Base-by-base conservation (phyloP, 805 yeast genomes). In the Hanseniaspora guilliermondii region DNA sequence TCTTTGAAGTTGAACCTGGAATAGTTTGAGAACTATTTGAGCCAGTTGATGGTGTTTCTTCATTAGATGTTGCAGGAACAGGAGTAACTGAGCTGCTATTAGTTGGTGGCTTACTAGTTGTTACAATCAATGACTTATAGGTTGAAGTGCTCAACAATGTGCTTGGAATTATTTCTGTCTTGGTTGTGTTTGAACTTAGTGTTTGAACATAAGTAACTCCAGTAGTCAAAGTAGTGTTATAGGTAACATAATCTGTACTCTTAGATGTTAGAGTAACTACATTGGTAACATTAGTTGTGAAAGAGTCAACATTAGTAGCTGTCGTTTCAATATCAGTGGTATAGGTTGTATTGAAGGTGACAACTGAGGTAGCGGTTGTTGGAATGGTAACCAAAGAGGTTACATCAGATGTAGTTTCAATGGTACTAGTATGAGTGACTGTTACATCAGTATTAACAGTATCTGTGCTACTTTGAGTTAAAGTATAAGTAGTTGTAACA, bases 381-480 rank as follows among this genome's bases (percentile, higher is more conserved):
- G 48, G 53, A 38, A 25, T 16, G 16, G 45, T 16, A n/a, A 25
- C 39, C 22, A 36, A 25, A 22, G 53, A 25, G 44, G 49, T 45
- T 17, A n/a, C 52, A 42, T 35, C 38, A 17, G 41, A 22, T 9
- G 32, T 36, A 14, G 33, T 22, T 19, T 44, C 38, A 33, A 47
- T 25, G 25, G 36, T 47, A 17, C 36, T 41, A 9, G 56, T 44
- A 9, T 41, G 44, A 14, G 53, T 33, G 24, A 37, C 39, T 14
- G 56, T 56, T n/a, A 24, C 40, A 6, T 36, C 24, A n/a, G 56
- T 49, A 11, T 49, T 53, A 6, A 32, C 22, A 30, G 47, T 44
- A 32, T 27, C 19, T 4, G 47, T 44, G 35, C 37, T 44, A 19
- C 25, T 44, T 32, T 32, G 47, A 5, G 37, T 32, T 19, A 33